These are phyloP conservation scores for Tricharina praecox DNA, from an alignment of 495 filamentous ascomycete species.

Conservation along the genomic window DNA sequence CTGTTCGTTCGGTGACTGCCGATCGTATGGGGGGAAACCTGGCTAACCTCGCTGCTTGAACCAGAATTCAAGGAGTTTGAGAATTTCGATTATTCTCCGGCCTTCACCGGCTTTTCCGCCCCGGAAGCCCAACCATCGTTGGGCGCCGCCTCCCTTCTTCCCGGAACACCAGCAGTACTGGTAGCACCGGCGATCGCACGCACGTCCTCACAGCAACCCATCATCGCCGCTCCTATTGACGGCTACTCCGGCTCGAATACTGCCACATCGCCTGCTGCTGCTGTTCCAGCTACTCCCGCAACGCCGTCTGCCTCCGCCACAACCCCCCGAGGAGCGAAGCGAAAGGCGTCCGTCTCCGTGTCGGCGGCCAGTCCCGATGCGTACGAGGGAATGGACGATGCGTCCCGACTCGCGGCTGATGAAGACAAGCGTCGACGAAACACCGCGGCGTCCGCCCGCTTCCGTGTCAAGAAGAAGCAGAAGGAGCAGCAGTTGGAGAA, in stretches of 20 bases:
- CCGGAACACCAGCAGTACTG: background rate
- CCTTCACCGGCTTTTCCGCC: constrained; percentile 12
- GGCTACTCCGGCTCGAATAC: constrained; percentile 5
- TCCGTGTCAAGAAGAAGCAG: constrained; percentile 99
- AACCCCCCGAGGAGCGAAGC: constrained; percentile 11
- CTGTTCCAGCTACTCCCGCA: constrained; percentile 24
- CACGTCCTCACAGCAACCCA: background rate
- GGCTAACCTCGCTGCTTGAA: too few species aligned
- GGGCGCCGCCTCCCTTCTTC: constrained; percentile 1
- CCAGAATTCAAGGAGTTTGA: constrained; percentile 5
- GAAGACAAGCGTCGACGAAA: constrained; percentile 96
- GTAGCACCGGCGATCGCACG: too few species aligned
- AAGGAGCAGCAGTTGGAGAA: constrained; percentile 88
- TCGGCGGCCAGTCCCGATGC: constrained; percentile 7
- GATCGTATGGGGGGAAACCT: too few species aligned
- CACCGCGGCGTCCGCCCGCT: constrained; percentile 88
- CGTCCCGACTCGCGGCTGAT: constrained; percentile 70
- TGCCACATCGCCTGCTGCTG: constrained; percentile 9
- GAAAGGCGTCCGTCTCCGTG: constrained; percentile 16
- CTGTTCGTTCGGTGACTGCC: too few species aligned
- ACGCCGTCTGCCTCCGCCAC: constrained; percentile 27
- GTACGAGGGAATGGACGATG: constrained; percentile 39
- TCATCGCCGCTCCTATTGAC: constrained; percentile 1
- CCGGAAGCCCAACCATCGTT: constrained; percentile 2
- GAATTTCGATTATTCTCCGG: constrained; percentile 17